Conservation (phyloP, 2,329 filamentous ascomycete species). For the Colletotrichum sidae region DNA sequence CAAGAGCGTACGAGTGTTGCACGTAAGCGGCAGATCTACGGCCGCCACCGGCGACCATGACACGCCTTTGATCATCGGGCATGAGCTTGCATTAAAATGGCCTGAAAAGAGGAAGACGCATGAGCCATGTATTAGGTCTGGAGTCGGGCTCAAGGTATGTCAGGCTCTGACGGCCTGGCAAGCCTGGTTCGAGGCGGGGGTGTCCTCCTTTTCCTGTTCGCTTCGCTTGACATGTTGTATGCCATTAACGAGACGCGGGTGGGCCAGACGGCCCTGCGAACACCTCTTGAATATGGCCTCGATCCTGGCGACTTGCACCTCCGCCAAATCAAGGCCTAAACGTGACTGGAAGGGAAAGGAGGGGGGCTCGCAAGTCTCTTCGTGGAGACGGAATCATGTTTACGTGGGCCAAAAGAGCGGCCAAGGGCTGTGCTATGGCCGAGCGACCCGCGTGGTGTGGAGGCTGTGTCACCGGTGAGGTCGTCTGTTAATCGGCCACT, state of each 20-base stretch:
- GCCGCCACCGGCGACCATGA: slow-evolving; percentile 3
- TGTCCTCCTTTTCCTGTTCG: slow-evolving; percentile 3
- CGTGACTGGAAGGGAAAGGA: too few species aligned
- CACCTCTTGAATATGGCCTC: slow-evolving; percentile 1
- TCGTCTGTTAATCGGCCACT: slow-evolving; percentile 10
- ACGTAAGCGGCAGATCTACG: slow-evolving; percentile 10
- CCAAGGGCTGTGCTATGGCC: slow-evolving; percentile 16
- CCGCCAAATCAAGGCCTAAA: too few species aligned
- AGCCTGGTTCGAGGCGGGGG: not conserved
- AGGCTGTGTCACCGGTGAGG: slow-evolving; percentile 23
- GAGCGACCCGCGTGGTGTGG: slow-evolving; percentile 7
- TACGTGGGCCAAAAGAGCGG: slow-evolving; percentile 18
- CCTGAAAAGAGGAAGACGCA: not conserved
- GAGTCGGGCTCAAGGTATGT: slow-evolving; percentile 1
- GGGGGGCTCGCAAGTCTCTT: too few species aligned
- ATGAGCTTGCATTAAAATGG: slow-evolving; percentile 2
- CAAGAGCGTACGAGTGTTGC: not conserved
- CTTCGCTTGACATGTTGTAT: slow-evolving; percentile 6
- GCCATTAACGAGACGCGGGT: slow-evolving; percentile 13
- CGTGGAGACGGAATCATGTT: not conserved
- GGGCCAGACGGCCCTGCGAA: slow-evolving; percentile 21
- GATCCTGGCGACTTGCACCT: not conserved
- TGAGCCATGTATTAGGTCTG: not conserved
- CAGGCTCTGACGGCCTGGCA: slow-evolving; percentile 12
- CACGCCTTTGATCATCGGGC: slow-evolving; percentile 1